Percentiles rank a stretch among this genome's conserved stretches.
phyloP scores from a whole-genome alignment of 306 rosid species.

The Glycyrrhiza uralensis region DNA sequence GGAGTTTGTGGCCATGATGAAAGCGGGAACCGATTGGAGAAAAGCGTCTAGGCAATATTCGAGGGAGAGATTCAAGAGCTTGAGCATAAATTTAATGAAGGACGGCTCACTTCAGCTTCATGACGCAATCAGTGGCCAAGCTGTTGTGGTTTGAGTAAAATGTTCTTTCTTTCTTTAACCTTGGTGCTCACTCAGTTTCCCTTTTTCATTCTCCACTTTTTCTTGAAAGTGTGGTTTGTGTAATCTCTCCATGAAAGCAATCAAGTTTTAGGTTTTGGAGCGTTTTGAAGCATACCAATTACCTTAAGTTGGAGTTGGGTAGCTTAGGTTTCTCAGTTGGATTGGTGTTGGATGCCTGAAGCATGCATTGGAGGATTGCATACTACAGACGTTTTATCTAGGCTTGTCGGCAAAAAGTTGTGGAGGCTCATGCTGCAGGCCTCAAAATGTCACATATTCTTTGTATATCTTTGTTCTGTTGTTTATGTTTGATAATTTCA shows the following conservation, averaged over 20 bases:
- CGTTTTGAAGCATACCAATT: not conserved
- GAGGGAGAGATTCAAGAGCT: constrained; percentile 97
- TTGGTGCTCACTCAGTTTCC: constrained; percentile 36
- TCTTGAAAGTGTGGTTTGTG: constrained; percentile 38
- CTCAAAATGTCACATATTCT: constrained; percentile 40
- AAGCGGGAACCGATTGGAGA: constrained; percentile 99
- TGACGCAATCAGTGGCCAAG: constrained; percentile 78
- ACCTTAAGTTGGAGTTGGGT: constrained; percentile 27
- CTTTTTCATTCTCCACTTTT: constrained; percentile 22
- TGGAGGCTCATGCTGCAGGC: constrained; percentile 30
- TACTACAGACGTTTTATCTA: constrained; percentile 25
- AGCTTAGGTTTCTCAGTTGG: constrained; percentile 26
- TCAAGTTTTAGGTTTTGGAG: constrained; percentile 31
- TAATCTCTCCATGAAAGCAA: constrained; percentile 27
- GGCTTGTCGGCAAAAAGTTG: constrained; percentile 25
- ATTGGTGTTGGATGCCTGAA: constrained; percentile 26
- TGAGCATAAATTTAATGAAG: constrained; percentile 93
- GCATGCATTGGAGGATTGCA: constrained; percentile 35
- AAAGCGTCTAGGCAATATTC: constrained; percentile 98
- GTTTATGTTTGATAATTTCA: constrained; percentile 46
- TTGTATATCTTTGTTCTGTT: constrained; percentile 52
- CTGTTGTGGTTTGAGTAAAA: constrained; percentile 63
- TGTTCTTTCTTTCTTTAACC: constrained; percentile 22
- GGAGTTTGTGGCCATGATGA: constrained; percentile 98
- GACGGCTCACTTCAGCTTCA: constrained; percentile 98